A percentile compares a stretch with the other conserved stretches of the same genome.
These are phyloP conservation scores for Xanthoconium stramineum DNA, from an alignment of 768 basidiomycete genomes.

Conservation along the genomic window DNA sequence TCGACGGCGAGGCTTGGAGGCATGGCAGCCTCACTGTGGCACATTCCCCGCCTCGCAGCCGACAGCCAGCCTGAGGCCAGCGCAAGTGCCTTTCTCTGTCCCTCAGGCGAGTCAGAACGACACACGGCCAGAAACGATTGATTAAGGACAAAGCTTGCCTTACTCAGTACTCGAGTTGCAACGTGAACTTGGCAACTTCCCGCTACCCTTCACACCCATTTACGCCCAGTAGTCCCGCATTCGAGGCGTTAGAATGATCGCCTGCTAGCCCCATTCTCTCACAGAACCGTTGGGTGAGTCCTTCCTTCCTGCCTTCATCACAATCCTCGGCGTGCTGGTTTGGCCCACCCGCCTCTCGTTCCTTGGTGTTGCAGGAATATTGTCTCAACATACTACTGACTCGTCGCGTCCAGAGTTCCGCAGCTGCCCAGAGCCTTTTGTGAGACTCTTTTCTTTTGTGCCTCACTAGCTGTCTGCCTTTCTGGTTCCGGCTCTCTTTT, in stretches of 20 bases:
- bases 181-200: conserved; percentile 12
- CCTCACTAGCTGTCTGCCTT: conserved; percentile 1
- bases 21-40: conserved; percentile 4
- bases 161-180: conserved; percentile 14
- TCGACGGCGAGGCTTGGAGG: conserved; percentile 7
- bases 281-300: conserved; percentile 18
- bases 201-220: conserved; percentile 19
- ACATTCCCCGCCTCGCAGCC: conserved; percentile 8
- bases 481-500: neutral
- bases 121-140: conserved; percentile 7
- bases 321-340: neutral
- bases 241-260: conserved; percentile 14
- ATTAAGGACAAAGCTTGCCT: conserved; percentile 17
- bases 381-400: conserved; percentile 1
- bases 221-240: conserved; percentile 3
- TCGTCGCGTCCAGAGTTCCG: neutral
- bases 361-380: neutral
- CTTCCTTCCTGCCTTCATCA: neutral
- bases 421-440: neutral
- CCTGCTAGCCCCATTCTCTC: conserved; percentile 20
- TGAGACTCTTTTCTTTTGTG: conserved; percentile 5
- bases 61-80: conserved; percentile 8
- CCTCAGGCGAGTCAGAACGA: conserved; percentile 4
- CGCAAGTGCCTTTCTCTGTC: conserved; percentile 7
- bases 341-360: neutral